Base-by-base conservation (phyloP, 371 early-diverging fungal genomes). In the Apophysomyces sp. region DNA sequence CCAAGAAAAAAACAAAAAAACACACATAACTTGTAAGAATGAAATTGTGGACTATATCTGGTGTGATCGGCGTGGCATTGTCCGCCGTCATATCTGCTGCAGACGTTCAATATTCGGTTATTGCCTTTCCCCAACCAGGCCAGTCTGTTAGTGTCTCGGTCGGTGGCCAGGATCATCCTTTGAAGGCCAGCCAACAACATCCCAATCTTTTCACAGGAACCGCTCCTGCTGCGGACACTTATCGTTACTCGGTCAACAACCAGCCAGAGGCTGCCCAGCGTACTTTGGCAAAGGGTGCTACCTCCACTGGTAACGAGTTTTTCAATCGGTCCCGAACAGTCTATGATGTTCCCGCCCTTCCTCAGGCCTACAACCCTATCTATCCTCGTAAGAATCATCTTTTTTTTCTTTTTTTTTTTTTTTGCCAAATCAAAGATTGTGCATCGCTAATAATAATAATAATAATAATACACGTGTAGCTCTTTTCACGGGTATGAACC, bases 231-330 rank as follows among this genome's bases (percentile, higher is more conserved):
- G 74, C 71, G 4, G 56, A 62, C 6, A 67, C 57, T 2, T 80
- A 80, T 34, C 74, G 73, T 52, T 74, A 80, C 56, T 71, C 67
- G 27, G 29, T 72, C 9, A 55, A 51, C 1, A 66, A 65, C 7
- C 55, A 52, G 28, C 57, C 67, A n/a, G 77, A 80, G 53, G 24
- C 62, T 0, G 57, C 68, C 12, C 65, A 58, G 3, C 79, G 83
- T 55, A 68, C 74, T 13, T 62, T 83, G 4, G 67, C 77, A 12
- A 34, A 58, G 1, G 78, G 76, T 13, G 69, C 67, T 5, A 58
- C 69, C 9, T 49, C 71, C 16, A 83, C 82, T 9, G 81, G 81
- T 36, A 83, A 85, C 57, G 85, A 85, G 40, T 83, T 82, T 58
- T 85, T 81, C 64, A 77, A 69, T 54, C 80, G 83, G 29, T 52